Evolutionary conservation across 257 asterid species (phyloP).

Genomic region (Datura wrightii): DNA sequence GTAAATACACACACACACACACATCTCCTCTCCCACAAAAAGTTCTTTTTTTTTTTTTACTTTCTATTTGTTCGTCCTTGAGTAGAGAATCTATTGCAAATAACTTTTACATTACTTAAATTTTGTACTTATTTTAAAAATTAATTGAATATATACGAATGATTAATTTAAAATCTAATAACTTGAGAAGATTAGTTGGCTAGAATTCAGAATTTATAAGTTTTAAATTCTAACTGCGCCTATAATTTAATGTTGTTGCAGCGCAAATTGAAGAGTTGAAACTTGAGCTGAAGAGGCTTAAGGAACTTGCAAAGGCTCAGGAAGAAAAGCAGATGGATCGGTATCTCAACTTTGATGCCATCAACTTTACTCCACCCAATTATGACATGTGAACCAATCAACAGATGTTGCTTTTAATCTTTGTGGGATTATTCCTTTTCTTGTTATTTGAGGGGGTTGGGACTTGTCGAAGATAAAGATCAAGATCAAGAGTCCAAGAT

Average conservation of each 20-base stretch:
- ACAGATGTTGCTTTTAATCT: neutral
- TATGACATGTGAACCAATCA: neutral
- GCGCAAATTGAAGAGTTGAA: constrained; percentile 28
- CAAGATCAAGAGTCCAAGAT: too few relatives aligned
- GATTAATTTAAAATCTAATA: too few relatives aligned
- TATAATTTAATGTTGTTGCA: neutral
- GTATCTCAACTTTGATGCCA: constrained; percentile 34
- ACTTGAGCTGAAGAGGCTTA: constrained; percentile 31
- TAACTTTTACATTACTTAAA: too few relatives aligned
- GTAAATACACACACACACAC: neutral
- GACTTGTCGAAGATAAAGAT: neutral
- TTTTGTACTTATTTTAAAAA: too few relatives aligned
- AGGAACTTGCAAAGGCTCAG: neutral
- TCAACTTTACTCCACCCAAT: neutral
- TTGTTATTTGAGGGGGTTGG: neutral
- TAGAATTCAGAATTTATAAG: too few relatives aligned
- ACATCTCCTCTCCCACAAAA: too few relatives aligned
- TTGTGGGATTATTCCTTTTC: neutral
- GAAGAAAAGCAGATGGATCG: neutral
- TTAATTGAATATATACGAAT: too few relatives aligned
- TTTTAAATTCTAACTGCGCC: neutral
- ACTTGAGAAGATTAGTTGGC: too few relatives aligned
- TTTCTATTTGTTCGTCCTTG: too few relatives aligned
- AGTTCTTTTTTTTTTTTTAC: too few relatives aligned
- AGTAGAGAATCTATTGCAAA: too few relatives aligned